Conservation (phyloP, 805 yeast species). For the Yueomyces sinensis region DNA sequence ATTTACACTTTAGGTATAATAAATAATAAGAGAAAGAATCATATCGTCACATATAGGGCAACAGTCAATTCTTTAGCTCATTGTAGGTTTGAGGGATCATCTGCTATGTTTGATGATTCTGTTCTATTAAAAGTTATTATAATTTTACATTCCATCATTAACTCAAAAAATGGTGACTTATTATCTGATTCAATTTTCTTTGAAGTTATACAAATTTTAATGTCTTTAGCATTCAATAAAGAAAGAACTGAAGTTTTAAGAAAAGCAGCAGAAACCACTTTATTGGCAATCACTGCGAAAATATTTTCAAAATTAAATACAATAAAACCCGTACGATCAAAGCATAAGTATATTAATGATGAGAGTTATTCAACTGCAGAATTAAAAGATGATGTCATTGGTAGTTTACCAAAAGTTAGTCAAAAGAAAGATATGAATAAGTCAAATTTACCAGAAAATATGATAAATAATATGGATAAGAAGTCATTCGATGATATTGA, state of each 20-base stretch:
- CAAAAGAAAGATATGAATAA: not conserved
- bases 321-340: constrained; percentile 3
- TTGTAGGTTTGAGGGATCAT: constrained; percentile 92
- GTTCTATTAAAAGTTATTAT: constrained; percentile 73
- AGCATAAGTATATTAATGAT: constrained; percentile 9
- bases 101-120: constrained; percentile 84
- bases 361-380: constrained; percentile 11
- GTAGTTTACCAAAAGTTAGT: constrained; percentile 1
- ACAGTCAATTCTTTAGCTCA: constrained; percentile 58
- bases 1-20: constrained; percentile 60
- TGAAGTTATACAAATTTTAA: constrained; percentile 83
- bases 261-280: constrained; percentile 75
- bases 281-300: constrained; percentile 53
- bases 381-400: constrained; percentile 12
- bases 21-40: constrained; percentile 41
- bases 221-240: constrained; percentile 85
- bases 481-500: not conserved
- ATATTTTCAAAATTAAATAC: constrained; percentile 50
- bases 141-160: constrained; percentile 53
- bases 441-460: constrained; percentile 1
- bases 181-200: constrained; percentile 72
- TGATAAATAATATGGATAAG: not conserved
- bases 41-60: constrained; percentile 40
- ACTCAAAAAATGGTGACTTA: constrained; percentile 49
- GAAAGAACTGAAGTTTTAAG: constrained; percentile 82